Base-by-base conservation (phyloP, 495 filamentous ascomycete genomes). In the Neurospora intermedia region DNA sequence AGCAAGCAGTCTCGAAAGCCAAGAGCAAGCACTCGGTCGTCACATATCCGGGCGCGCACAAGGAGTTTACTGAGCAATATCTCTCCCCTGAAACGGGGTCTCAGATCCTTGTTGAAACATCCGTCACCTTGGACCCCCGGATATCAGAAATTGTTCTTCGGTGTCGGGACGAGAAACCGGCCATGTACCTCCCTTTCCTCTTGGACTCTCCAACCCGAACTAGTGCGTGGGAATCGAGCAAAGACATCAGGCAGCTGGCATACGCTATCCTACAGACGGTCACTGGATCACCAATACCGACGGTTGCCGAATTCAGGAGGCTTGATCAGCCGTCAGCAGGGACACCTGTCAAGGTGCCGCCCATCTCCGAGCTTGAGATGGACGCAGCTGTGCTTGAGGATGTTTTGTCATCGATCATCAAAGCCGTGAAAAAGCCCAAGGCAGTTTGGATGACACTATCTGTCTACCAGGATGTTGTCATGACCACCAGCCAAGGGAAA, bases 161-260 rank as follows among this genome's bases (percentile, higher is more conserved):
- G 45, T 79, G 83, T 69, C 42, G 78, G 35, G 79, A 78, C 0
- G 10, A 70, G 8, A 54, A 73, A 3, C 69, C 79, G 9, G 80
- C 83, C 46, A 84, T 92, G 43, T 92, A 89, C 73, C 83, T 93
- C 9, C 86, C 88, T 0, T 80, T 87, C 41, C 76, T 91, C 2
- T 78, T 87, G 16, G 91, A 93, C 72, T 89, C 86, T 73, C 87
- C 86, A 43, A 70, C 82, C 7, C 84, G 88, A 45, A 84, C 84
- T 45, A 92, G 88, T 74, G 88, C 89, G 4, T 94, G 92, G 92
- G 84, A 84, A 71, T 74, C 84, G 15, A 90, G 89, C 70, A 85
- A 83, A 16, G 31, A 69, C 0, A 78, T 88, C 41, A 83, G 92
- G 20, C 77, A 80, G 27, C 75, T 93, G 35, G 90, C 85, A 1